Evolutionary conservation across 2,329 filamentous ascomycete genomes (phyloP), one percentile per base, ranked within the genome.

Genomic region (Talaromyces sp.): DNA sequence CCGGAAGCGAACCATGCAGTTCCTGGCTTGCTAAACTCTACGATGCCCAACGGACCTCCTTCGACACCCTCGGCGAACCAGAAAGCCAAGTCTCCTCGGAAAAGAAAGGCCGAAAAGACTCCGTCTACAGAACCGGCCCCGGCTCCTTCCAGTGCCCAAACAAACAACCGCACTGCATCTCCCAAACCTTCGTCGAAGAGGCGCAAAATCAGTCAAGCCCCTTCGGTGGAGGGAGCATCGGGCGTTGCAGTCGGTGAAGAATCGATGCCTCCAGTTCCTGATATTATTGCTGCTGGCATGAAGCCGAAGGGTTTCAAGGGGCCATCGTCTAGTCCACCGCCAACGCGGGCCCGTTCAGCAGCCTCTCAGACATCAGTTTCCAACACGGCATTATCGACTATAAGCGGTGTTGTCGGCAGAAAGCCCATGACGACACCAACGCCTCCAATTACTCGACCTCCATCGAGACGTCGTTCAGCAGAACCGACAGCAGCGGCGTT

Each of bases 31-130:
- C 43, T 32, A n/a, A 52, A 50, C 17, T 51, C 32, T 26, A 32
- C 56, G n/a, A 56, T 51, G 19, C 19, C 55, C 17, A 61, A 55
- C 49, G 59, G 55, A 24, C 21, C 31, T 10, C 27, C 55, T 55
- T 21, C 32, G 29, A 59, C 60, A n/a, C 49, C 58, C 17, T 21
- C 46, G 38, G 53, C 52, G 46, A 72, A 68, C 62, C 59, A 64
- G 59, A 69, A 65, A 58, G 29, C 61, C 43, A 72, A 70, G 61
- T 65, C 69, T 27, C 67, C 73, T 43, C 74, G 70, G 55, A 87
- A 86, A 71, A 79, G 84, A 56, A 87, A 86, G 67, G 75, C 81
- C 46, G 83, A 86, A 55, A 73, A 79, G 14, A 31, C 75, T 7
- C 46, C 21, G 57, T 56, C 58, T 51, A 55, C 61, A 63, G 62